Percentiles rank a stretch among this genome's conserved stretches.
phyloP scores from a whole-genome alignment of 75 land plant species.

The Isoetes taiwanensis region DNA sequence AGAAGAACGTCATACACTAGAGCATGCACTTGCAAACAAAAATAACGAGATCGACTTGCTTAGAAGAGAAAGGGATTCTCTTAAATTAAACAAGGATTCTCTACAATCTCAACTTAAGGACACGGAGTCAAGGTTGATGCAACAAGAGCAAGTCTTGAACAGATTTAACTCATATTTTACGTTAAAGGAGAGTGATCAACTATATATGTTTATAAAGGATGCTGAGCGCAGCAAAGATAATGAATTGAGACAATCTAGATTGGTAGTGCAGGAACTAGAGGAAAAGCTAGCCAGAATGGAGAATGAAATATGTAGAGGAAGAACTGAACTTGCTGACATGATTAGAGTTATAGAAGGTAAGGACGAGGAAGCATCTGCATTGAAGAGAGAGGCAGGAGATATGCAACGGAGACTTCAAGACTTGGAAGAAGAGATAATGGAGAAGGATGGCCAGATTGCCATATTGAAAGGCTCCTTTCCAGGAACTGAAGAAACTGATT shows the following conservation, averaged over 20 bases:
- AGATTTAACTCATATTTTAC: slow-evolving; percentile 12
- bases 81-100: background rate
- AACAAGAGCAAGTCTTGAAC: slow-evolving; percentile 11
- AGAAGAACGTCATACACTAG: background rate
- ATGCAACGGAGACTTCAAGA: slow-evolving; percentile 12
- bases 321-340: slow-evolving; percentile 9
- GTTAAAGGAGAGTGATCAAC: slow-evolving; percentile 13
- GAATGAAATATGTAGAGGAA: background rate
- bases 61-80: background rate
- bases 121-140: background rate
- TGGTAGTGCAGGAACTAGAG: slow-evolving; percentile 13
- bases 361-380: background rate
- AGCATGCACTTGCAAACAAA: background rate
- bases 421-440: slow-evolving; percentile 19
- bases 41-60: background rate
- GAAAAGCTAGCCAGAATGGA: slow-evolving; percentile 3
- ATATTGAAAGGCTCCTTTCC: slow-evolving; percentile 15
- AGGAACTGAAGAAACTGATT: no score
- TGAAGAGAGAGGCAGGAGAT: slow-evolving; percentile 3
- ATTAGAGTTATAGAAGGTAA: background rate
- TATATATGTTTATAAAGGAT: slow-evolving; percentile 7
- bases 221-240: slow-evolving; percentile 10
- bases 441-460: slow-evolving; percentile 26
- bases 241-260: slow-evolving; percentile 7
- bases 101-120: slow-evolving; percentile 8